These are phyloP conservation scores for Annulohypoxylon maeteangense DNA, from an alignment of 495 filamentous ascomycete genomes.

Conservation along the genomic window DNA sequence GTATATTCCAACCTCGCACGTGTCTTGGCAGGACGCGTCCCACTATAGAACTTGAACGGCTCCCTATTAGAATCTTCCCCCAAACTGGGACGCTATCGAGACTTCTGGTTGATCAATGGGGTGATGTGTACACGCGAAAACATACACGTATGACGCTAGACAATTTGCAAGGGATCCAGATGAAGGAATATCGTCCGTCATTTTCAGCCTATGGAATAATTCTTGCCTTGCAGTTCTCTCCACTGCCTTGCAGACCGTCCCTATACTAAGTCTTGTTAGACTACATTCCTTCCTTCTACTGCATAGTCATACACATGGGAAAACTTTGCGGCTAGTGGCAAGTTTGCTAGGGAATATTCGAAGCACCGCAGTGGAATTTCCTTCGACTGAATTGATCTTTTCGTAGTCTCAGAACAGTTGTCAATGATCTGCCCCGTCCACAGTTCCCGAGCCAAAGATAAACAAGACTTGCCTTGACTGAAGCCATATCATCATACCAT, in stretches of 20 bases:
- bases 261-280: constrained; percentile 1
- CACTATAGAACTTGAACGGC: not conserved
- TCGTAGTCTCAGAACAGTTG: not conserved
- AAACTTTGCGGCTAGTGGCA: not conserved
- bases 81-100: not conserved
- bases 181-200: not conserved
- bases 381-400: not conserved
- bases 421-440: not conserved
- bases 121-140: constrained; percentile 2
- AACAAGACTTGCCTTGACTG: not conserved
- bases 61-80: constrained; percentile 2
- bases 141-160: constrained; percentile 12
- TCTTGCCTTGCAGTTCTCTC: constrained; percentile 4
- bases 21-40: constrained; percentile 20
- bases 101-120: constrained; percentile 13
- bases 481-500: not conserved
- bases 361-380: not conserved
- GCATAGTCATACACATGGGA: not conserved
- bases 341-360: not conserved
- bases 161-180: not conserved
- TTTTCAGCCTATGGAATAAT: constrained; percentile 8
- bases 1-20: constrained; percentile 19
- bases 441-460: not conserved
- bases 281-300: not conserved
- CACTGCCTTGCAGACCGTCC: constrained; percentile 1